phyloP scores from a whole-genome alignment of 345 rosid genomes.

The Aquilaria sinensis region DNA sequence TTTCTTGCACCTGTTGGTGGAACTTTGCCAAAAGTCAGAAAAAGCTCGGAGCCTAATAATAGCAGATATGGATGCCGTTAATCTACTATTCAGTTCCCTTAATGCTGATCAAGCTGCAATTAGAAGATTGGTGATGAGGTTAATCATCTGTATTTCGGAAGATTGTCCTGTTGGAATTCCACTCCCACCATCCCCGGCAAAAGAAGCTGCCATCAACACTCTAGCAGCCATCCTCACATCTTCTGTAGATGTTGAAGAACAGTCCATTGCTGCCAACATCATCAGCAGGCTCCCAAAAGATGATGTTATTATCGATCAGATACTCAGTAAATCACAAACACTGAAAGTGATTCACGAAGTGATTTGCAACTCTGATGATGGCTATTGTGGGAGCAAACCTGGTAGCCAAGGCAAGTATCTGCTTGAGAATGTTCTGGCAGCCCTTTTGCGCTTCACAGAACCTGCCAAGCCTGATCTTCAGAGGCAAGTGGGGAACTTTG shows the following conservation, averaged over 20 bases:
- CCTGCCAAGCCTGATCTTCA: conserved; percentile 43
- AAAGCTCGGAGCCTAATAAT: conserved; percentile 27
- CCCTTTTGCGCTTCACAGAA: conserved; percentile 39
- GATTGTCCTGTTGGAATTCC: conserved; percentile 34
- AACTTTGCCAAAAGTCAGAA: conserved; percentile 36
- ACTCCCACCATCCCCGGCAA: conserved; percentile 36
- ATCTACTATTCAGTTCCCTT: conserved; percentile 34
- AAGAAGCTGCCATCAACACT: conserved; percentile 33
- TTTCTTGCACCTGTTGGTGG: conserved; percentile 37
- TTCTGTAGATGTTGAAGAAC: conserved; percentile 37
- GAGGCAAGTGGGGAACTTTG: conserved; percentile 37
- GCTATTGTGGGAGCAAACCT: conserved; percentile 13
- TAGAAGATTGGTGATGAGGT: conserved; percentile 38
- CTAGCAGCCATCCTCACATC: conserved; percentile 26
- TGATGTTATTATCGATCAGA: conserved; percentile 33
- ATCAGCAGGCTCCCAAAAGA: conserved; percentile 46
- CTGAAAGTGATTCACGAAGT: conserved; percentile 45
- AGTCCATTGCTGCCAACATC: conserved; percentile 41
- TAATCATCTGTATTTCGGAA: conserved; percentile 32
- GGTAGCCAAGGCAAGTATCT: conserved; percentile 18
- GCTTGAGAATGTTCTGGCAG: conserved; percentile 45
- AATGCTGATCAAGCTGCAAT: conserved; percentile 18
- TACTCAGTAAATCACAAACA: conserved; percentile 35
- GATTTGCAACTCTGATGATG: conserved; percentile 27
- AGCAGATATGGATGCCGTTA: conserved; percentile 18